These are phyloP conservation scores for Kwoniella botswanensis DNA, from an alignment of 768 basidiomycete genomes.

Conservation along the genomic window DNA sequence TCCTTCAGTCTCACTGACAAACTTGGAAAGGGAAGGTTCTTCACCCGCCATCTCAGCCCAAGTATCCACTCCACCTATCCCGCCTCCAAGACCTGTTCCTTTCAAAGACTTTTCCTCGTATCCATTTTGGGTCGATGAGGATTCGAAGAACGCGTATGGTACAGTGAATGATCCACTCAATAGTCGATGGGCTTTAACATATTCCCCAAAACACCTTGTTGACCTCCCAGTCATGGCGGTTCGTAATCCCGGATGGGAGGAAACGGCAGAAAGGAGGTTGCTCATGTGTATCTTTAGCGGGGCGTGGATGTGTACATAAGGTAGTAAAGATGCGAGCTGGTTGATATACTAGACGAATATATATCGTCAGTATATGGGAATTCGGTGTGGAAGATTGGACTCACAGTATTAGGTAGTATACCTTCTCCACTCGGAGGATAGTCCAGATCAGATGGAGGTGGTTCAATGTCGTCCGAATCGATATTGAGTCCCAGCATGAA, in stretches of 20 bases:
- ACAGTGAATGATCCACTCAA: conserved; percentile 33
- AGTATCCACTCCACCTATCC: conserved; percentile 36
- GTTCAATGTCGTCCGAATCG: conserved; percentile 12
- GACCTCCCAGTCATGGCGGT: conserved; percentile 32
- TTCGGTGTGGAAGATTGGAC: neutral
- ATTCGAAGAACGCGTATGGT: neutral
- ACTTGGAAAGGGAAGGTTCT: conserved; percentile 27
- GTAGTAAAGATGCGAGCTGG: conserved; percentile 29
- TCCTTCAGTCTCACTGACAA: neutral
- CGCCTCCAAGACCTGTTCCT: conserved; percentile 29
- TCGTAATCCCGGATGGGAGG: conserved; percentile 34
- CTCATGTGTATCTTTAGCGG: conserved; percentile 41
- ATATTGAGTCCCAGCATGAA: conserved; percentile 15
- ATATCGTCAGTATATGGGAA: conserved; percentile 5
- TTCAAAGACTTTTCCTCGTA: neutral
- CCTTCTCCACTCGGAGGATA: neutral
- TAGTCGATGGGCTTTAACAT: conserved; percentile 42
- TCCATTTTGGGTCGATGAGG: neutral
- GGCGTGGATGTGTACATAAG: conserved; percentile 49
- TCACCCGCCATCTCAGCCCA: conserved; percentile 49
- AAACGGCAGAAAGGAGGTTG: conserved; percentile 43
- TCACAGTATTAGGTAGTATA: conserved; percentile 4
- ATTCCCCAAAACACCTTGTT: conserved; percentile 26
- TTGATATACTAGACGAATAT: conserved; percentile 31
- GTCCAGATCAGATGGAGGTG: conserved; percentile 8